These are phyloP conservation scores for Eryngium alpinum DNA, from an alignment of 140 eudicot genomes.

Conservation along the genomic window DNA sequence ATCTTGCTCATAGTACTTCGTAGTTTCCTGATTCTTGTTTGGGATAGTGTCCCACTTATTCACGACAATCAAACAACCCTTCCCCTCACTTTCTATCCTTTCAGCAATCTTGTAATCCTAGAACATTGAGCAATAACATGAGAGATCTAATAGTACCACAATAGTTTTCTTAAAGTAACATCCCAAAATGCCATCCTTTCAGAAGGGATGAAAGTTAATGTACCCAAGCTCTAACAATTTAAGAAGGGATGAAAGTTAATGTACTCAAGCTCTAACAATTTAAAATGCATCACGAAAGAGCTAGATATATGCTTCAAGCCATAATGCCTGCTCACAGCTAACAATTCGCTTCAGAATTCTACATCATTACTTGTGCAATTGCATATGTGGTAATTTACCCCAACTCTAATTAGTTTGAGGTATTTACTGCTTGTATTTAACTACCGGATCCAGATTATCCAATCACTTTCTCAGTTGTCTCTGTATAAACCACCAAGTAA, in stretches of 20 bases:
- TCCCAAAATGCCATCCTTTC: neutral
- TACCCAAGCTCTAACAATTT: neutral
- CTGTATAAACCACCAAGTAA: too few relatives aligned
- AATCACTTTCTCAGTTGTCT: too few relatives aligned
- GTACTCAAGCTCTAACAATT: too few relatives aligned
- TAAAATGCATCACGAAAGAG: too few relatives aligned
- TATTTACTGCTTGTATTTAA: too few relatives aligned
- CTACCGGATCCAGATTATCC: too few relatives aligned
- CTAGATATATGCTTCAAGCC: too few relatives aligned
- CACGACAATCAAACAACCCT: slow-evolving; percentile 94
- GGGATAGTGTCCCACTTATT: slow-evolving; percentile 99
- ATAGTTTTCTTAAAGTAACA: neutral
- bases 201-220: neutral
- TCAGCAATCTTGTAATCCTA: slow-evolving; percentile 96
- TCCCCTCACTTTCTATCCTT: slow-evolving; percentile 89
- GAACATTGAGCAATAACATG: slow-evolving; percentile 3
- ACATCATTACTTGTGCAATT: too few relatives aligned
- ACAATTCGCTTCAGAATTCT: too few relatives aligned
- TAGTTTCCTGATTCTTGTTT: slow-evolving; percentile 80
- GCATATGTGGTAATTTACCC: too few relatives aligned
- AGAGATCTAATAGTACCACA: neutral
- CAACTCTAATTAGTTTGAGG: too few relatives aligned
- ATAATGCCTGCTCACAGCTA: too few relatives aligned
- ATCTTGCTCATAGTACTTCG: slow-evolving; percentile 75
- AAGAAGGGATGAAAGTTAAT: neutral